A percentile compares a stretch with the other conserved stretches of the same genome.
Evolutionary conservation across 2,329 filamentous ascomycete species (phyloP).

Genomic region (Zarea fungicola): DNA sequence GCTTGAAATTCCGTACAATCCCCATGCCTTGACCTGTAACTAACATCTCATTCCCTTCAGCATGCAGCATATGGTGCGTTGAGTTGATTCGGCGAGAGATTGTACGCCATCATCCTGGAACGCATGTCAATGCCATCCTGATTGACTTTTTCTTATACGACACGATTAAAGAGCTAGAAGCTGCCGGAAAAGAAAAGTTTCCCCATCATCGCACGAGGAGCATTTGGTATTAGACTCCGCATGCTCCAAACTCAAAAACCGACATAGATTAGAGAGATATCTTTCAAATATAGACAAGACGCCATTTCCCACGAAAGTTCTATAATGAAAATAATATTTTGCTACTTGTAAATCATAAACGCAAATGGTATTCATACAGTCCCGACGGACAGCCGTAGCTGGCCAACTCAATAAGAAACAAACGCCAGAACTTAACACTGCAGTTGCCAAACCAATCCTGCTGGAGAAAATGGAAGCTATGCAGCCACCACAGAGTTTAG

Average conservation of each 20-base stretch:
- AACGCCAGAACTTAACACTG: constrained; percentile 14
- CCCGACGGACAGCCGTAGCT: neutral
- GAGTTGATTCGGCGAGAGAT: constrained; percentile 86
- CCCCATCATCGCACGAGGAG: constrained; percentile 87
- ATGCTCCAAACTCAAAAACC: neutral
- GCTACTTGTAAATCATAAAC: constrained; percentile 1
- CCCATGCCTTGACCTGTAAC: neutral
- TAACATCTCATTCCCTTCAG: constrained; percentile 31
- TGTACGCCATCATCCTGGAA: constrained; percentile 62
- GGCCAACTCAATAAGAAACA: neutral
- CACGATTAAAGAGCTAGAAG: constrained; percentile 80
- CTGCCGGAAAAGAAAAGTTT: constrained; percentile 46
- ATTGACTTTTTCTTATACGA: constrained; percentile 99
- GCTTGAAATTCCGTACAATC: accelerated
- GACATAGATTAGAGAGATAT: neutral
- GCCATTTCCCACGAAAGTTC: neutral
- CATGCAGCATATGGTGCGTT: constrained; percentile 93
- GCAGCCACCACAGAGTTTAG: constrained; percentile 45
- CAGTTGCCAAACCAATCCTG: neutral
- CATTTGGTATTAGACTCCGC: constrained; percentile 74
- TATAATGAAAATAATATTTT: neutral
- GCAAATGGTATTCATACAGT: constrained; percentile 1
- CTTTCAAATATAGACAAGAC: neutral
- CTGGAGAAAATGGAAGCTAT: constrained; percentile 11
- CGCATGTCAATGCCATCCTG: constrained; percentile 76